Evolutionary conservation across 1,284 basidiomycete species (phyloP).

Genomic region (Meira nashicola): DNA sequence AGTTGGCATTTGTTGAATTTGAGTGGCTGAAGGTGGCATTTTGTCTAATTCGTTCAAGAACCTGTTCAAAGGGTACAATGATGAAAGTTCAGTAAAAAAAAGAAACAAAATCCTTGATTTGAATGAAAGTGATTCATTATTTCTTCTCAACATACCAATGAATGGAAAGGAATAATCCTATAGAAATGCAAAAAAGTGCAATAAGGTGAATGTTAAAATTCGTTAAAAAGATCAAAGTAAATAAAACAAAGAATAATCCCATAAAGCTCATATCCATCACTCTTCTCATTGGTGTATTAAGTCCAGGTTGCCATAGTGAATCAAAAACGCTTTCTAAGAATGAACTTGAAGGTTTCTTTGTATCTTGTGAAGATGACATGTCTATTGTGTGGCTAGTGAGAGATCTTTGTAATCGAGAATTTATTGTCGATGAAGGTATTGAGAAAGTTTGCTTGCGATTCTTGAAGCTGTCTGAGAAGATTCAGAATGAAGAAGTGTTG

Average conservation of each 20-base stretch:
- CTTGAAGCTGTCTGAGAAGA: too few relatives aligned
- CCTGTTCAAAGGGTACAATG: conserved; percentile 14
- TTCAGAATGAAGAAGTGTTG: too few relatives aligned
- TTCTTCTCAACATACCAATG: conserved; percentile 47
- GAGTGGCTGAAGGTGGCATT: conserved; percentile 24
- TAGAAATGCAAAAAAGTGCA: conserved; percentile 43
- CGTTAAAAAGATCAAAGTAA: conserved; percentile 45
- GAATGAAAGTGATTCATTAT: not conserved
- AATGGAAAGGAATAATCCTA: conserved; percentile 51
- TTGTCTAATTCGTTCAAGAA: conserved; percentile 36
- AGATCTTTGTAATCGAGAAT: too few relatives aligned
- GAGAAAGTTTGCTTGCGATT: too few relatives aligned
- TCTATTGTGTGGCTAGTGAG: too few relatives aligned
- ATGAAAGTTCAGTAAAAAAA: conserved; percentile 7
- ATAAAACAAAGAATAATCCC: conserved; percentile 51
- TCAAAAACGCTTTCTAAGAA: conserved; percentile 27
- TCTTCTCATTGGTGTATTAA: conserved; percentile 37
- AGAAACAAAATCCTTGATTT: not conserved
- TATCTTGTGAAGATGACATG: too few relatives aligned
- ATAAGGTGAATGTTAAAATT: conserved; percentile 52
- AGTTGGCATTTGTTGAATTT: conserved; percentile 36
- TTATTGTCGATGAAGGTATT: too few relatives aligned
- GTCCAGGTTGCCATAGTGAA: conserved; percentile 43
- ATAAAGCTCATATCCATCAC: conserved; percentile 54
- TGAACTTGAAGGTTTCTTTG: not conserved